A percentile compares a stretch with the other conserved stretches of the same genome.
Conservation (phyloP, 768 basidiomycete genomes). For the Amanita polypyramis region DNA sequence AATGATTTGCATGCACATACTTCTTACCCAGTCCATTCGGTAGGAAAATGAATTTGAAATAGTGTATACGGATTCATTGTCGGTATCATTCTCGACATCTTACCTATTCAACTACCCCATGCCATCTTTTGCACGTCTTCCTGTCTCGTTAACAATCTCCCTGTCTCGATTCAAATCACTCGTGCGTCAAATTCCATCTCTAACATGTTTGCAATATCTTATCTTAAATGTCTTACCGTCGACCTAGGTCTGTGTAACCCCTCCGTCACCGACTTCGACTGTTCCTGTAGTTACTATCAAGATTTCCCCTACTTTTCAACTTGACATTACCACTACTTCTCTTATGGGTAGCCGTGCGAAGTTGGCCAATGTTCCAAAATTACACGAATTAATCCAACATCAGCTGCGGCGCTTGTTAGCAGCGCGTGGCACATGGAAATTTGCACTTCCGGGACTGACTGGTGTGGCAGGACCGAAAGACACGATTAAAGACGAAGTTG, state of each 20-base stretch:
- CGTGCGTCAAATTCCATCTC: conserved; percentile 26
- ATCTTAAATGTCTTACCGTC: conserved; percentile 9
- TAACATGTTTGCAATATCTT: background rate
- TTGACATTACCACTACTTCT: conserved; percentile 81
- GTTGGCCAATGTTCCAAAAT: conserved; percentile 92
- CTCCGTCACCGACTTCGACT: conserved; percentile 42
- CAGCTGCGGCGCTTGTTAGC: conserved; percentile 65
- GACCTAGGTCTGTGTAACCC: conserved; percentile 47
- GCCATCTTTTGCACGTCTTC: conserved; percentile 72
- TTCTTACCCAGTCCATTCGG: conserved; percentile 8
- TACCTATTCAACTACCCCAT: conserved; percentile 81
- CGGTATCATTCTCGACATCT: conserved; percentile 74
- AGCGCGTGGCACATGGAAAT: conserved; percentile 50
- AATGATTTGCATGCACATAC: background rate
- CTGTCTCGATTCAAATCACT: conserved; percentile 64
- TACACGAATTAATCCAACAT: conserved; percentile 87
- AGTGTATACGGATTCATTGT: conserved; percentile 73
- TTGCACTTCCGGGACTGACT: conserved; percentile 56
- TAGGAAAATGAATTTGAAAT: conserved; percentile 80
- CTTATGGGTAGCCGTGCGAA: conserved; percentile 96
- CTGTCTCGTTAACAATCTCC: conserved; percentile 72
- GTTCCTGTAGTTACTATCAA: conserved; percentile 59
- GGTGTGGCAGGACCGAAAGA: conserved; percentile 23
- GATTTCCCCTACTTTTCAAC: conserved; percentile 77
- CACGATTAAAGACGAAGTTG: conserved; percentile 18